These are phyloP conservation scores for Maudiozyma humilis DNA, from an alignment of 1,139 yeast genomes.

Conservation along the genomic window DNA sequence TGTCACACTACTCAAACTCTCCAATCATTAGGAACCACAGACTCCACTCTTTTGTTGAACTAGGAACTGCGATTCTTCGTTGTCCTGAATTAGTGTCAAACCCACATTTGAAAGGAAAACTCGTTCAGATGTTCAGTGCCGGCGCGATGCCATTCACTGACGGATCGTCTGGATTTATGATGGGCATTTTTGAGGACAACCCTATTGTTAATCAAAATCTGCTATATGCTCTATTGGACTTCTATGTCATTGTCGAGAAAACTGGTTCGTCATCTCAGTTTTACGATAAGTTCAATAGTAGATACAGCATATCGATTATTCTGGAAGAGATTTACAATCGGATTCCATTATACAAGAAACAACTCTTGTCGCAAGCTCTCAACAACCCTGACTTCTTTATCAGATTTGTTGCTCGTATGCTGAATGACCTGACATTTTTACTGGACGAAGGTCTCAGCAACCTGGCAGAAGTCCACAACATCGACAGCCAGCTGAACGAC, in stretches of 20 bases:
- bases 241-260: slow-evolving; percentile 89
- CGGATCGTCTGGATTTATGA: slow-evolving; percentile 67
- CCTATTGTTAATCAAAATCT: slow-evolving; percentile 56
- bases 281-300: slow-evolving; percentile 87
- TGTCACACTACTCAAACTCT: slow-evolving; percentile 50
- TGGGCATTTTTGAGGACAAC: slow-evolving; percentile 55
- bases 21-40: slow-evolving; percentile 52
- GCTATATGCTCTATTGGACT: slow-evolving; percentile 74
- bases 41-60: slow-evolving; percentile 56
- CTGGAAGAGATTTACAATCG: slow-evolving; percentile 73
- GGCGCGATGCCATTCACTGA: slow-evolving; percentile 58
- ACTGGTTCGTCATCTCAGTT: slow-evolving; percentile 95
- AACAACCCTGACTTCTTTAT: slow-evolving; percentile 74
- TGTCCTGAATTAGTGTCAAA: slow-evolving; percentile 83
- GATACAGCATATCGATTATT: slow-evolving; percentile 79
- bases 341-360: slow-evolving; percentile 55
- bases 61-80: slow-evolving; percentile 64
- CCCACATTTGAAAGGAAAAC: slow-evolving; percentile 82
- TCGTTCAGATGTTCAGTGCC: slow-evolving; percentile 70
- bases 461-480: slow-evolving; percentile 64
- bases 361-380: slow-evolving; percentile 58
- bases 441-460: slow-evolving; percentile 85
- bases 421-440: slow-evolving; percentile 86
- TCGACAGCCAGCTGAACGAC: slow-evolving; percentile 45
- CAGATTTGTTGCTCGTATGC: slow-evolving; percentile 85